Conservation (phyloP, 345 rosid genomes). For the Acer campestre region DNA sequence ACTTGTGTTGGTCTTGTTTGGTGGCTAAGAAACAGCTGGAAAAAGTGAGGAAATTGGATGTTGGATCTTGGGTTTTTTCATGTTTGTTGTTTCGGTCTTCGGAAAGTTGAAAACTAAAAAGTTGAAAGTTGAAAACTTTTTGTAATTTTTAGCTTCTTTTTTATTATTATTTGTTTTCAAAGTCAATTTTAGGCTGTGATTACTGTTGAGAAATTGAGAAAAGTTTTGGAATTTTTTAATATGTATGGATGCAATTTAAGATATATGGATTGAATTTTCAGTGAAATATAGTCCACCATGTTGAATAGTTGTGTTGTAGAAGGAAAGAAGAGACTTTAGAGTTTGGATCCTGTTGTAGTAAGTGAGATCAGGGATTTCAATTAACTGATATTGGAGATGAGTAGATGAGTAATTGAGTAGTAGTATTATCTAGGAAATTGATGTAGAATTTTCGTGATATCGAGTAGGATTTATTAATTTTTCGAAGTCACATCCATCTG, state of each 20-base stretch:
- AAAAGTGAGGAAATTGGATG: conserved; percentile 16
- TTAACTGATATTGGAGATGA: background rate
- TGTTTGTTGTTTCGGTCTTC: background rate
- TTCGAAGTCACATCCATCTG: background rate
- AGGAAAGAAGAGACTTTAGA: background rate
- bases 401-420: too few species aligned
- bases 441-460: background rate
- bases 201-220: background rate
- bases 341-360: background rate
- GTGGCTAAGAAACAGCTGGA: conserved; percentile 19
- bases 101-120: background rate
- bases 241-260: background rate
- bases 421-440: background rate
- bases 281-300: background rate
- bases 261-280: background rate
- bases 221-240: background rate
- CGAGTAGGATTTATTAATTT: background rate
- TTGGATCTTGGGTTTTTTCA: conserved; percentile 28
- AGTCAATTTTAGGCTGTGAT: background rate
- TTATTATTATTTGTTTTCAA: background rate
- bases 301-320: background rate
- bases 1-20: conserved; percentile 4
- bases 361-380: background rate
- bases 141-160: background rate
- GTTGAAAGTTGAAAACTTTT: background rate